phyloP scores from a whole-genome alignment of 257 asterid genomes.

The Solanum pinnatisectum region DNA sequence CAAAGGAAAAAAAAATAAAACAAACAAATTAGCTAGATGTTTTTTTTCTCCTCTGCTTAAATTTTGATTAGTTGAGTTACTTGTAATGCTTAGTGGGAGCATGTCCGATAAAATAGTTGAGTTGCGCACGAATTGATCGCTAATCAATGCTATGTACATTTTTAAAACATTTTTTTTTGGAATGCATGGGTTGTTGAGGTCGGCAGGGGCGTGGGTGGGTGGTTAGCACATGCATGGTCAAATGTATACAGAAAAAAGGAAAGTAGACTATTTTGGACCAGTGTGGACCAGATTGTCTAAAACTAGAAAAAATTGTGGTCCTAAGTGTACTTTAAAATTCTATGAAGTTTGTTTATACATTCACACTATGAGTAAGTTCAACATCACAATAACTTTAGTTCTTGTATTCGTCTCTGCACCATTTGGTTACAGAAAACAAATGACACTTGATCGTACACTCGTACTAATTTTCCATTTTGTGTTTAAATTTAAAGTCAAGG shows the following conservation, averaged over 20 bases:
- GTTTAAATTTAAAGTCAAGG: slow-evolving; percentile 28
- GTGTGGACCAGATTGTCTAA: neutral
- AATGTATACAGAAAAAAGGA: neutral
- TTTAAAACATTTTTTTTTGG: neutral
- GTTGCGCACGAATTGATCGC: rapidly evolving
- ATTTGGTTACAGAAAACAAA: neutral
- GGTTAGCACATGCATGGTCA: neutral
- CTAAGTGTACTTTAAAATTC: neutral
- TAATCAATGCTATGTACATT: neutral
- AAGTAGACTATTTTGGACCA: neutral
- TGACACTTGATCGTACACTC: neutral
- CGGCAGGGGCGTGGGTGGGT: neutral
- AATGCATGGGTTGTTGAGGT: neutral
- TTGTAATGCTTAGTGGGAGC: neutral
- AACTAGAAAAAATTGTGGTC: neutral
- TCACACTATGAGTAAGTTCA: neutral
- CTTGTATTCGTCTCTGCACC: neutral
- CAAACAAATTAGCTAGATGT: neutral
- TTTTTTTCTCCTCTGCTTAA: neutral
- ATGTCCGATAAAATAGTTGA: neutral
- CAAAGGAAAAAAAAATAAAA: no score
- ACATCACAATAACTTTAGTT: neutral
- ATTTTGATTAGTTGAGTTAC: neutral
- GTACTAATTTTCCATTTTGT: neutral
- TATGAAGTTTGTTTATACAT: neutral